A percentile compares a stretch with the other conserved stretches of the same genome.
phyloP scores from a whole-genome alignment of 129 eudicot species.

The Daucus carota region DH1_v3.0 NC_030382.2:43186501-43187000 shows the following conservation, averaged over 20 bases:
- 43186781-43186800: conserved; percentile 39
- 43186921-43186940: conserved; percentile 45
- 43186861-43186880: conserved; percentile 95
- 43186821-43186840: conserved; percentile 33
- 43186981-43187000: neutral
- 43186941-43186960: neutral
- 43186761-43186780: conserved; percentile 36
- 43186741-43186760: conserved; percentile 35
- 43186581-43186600: conserved; percentile 47
- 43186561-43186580: conserved; percentile 51
- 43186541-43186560: conserved; percentile 57
- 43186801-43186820: conserved; percentile 39
- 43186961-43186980: neutral
- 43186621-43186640: conserved; percentile 18
- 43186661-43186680: conserved; percentile 50
- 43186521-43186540: conserved; percentile 64
- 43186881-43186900: conserved; percentile 77
- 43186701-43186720: conserved; percentile 44
- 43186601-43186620: conserved; percentile 31
- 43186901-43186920: conserved; percentile 25
- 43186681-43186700: conserved; percentile 36
- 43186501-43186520: conserved; percentile 67
- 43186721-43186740: conserved; percentile 21
- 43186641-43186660: conserved; percentile 43
- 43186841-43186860: conserved; percentile 63